A percentile compares a stretch with the other conserved stretches of the same genome.
Conservation (phyloP, 2,329 filamentous ascomycete genomes). For the Scedosporium apiospermum region DNA sequence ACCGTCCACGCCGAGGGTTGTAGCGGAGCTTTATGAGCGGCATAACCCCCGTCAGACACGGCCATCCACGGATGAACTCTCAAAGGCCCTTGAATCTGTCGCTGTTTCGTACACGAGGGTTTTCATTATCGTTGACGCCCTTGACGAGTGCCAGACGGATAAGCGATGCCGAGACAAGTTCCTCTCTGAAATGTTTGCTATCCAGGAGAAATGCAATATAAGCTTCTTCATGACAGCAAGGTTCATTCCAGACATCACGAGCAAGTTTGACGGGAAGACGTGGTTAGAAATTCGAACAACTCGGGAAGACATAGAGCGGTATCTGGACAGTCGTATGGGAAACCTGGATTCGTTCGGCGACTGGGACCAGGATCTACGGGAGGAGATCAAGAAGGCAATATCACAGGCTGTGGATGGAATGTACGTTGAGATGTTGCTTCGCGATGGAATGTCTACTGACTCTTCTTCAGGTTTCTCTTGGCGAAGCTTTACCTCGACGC, state of each 20-base stretch:
- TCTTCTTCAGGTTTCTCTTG: background rate
- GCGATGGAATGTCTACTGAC: too few relatives aligned
- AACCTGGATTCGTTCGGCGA: constrained; percentile 2
- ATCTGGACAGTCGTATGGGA: constrained; percentile 5
- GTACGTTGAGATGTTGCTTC: too few relatives aligned
- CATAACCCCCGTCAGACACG: background rate
- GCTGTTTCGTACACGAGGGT: background rate
- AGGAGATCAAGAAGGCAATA: constrained; percentile 9
- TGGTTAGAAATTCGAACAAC: constrained; percentile 8
- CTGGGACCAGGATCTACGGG: constrained; percentile 4
- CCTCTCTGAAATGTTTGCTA: background rate
- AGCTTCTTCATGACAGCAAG: background rate
- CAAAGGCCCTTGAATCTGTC: background rate
- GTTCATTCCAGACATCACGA: constrained; percentile 7
- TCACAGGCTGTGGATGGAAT: constrained; percentile 6
- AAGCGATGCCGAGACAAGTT: background rate
- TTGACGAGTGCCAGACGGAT: constrained; percentile 13
- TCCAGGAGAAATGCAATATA: background rate
- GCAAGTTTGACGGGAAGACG: background rate
- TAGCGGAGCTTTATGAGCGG: constrained; percentile 3
- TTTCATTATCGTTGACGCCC: constrained; percentile 4
- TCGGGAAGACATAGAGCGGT: constrained; percentile 8
- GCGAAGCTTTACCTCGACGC: constrained; percentile 12
- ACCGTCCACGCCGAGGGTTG: background rate
- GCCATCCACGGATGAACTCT: constrained; percentile 5